Evolutionary conservation across 306 rosid species (phyloP), one percentile per base, ranked within the genome.

Genomic region (Acacia crassicarpa): DNA sequence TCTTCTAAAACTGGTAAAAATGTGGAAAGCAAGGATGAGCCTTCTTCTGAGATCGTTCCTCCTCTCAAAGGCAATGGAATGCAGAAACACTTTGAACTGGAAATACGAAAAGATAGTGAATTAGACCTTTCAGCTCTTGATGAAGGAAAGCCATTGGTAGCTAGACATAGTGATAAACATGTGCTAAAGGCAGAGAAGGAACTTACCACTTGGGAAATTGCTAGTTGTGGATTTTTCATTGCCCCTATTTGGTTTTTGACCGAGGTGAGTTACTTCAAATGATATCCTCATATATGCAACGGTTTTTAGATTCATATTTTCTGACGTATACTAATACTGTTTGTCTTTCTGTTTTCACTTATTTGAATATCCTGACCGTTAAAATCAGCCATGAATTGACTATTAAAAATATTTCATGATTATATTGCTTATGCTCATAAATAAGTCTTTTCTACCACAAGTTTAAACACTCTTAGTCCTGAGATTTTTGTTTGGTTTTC

Each of bases 171-270:
- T 73, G 92, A 90, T 68, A 53, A 74, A 16, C 80, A 62, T 76
- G 77, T 80, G 63, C 77, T 78, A 65, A 90, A 90, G 86, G 89
- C 79, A 54, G 94, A 86, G 67, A 84, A 30, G 76, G 87, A 79
- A 32, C 90, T 84, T 58, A 83, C 91, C 15, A 6, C 89, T 63
- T 79, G 75, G 83, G 91, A 92, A 90, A 77, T 92, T 79, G 97
- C 94, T 67, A 83, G 54, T 8, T 92, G 81, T 78, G 97, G 97
- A 59, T 89, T 90, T 79, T 89, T 89, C 86, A 81, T 92, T 74
- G 97, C 97, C 11, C 97, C 97, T 6, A 85, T 92, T 77, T 92
- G 97, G 97, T 92, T 92, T 79, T 9, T 89, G 69, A 92, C 97
- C 9, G 97, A 92, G 92, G 97, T 86, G 82, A 81, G 88, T 22